These are phyloP conservation scores for Dactylonectria macrodidyma DNA, from an alignment of 2,329 filamentous ascomycete species.

Conservation along the genomic window DNA sequence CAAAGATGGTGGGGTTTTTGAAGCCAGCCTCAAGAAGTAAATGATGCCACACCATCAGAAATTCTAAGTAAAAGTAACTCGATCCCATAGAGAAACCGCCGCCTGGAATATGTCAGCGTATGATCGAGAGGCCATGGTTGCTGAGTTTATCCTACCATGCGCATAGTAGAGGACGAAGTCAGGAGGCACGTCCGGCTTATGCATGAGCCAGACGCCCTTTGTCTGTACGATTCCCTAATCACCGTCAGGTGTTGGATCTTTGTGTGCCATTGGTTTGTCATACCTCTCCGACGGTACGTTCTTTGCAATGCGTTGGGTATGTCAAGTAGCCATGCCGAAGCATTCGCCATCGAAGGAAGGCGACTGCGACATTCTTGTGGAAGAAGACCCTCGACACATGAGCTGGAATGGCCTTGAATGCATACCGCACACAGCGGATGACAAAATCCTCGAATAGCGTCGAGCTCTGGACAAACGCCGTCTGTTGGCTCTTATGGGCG, in stretches of 20 bases:
- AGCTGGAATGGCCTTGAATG: conserved; percentile 80
- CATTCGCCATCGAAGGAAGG: conserved; percentile 83
- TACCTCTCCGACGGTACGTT: conserved; percentile 55
- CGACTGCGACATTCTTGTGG: conserved; percentile 78
- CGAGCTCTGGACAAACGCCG: conserved; percentile 78
- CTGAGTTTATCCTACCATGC: conserved; percentile 70
- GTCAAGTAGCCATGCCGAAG: conserved; percentile 77
- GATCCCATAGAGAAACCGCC: conserved; percentile 90
- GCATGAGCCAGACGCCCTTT: conserved; percentile 79
- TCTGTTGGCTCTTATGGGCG: conserved; percentile 49
- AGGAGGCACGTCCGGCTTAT: conserved; percentile 71
- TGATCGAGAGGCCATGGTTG: neutral
- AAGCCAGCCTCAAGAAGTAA: conserved; percentile 77
- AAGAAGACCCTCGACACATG: conserved; percentile 83
- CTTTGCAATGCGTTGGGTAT: conserved; percentile 76
- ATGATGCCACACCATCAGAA: conserved; percentile 80
- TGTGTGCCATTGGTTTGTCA: conserved; percentile 5
- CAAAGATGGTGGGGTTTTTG: conserved; percentile 83
- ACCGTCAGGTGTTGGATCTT: conserved; percentile 7
- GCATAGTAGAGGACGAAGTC: conserved; percentile 88
- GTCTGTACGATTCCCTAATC: conserved; percentile 57
- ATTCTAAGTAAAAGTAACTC: conserved; percentile 87
- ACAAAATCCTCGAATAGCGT: conserved; percentile 84
- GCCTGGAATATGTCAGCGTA: conserved; percentile 59
- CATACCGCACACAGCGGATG: conserved; percentile 83